phyloP scores from a whole-genome alignment of 1,284 basidiomycete genomes.

The Pyrrhoderma noxium region DNA sequence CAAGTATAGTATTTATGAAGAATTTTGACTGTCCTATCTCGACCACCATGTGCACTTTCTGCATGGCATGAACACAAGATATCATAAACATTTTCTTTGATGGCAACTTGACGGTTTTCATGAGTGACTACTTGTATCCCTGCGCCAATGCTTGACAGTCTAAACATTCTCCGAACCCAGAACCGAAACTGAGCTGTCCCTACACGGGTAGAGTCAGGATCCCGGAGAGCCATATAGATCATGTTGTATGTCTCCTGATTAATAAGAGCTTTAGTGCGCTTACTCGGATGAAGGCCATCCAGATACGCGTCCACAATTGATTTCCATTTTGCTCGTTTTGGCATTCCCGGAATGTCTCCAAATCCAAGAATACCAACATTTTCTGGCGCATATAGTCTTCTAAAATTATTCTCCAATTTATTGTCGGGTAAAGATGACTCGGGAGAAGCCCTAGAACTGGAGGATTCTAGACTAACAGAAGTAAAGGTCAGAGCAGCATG shows the following conservation, averaged over 20 bases:
- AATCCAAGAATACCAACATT: too few relatives aligned
- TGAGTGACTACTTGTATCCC: constrained; percentile 44
- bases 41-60: constrained; percentile 59
- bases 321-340: constrained; percentile 49
- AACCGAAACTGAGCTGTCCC: constrained; percentile 65
- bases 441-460: too few relatives aligned
- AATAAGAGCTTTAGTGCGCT: constrained; percentile 64
- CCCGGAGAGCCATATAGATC: constrained; percentile 57
- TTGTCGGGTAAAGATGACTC: too few relatives aligned
- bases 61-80: constrained; percentile 66
- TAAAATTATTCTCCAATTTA: too few relatives aligned
- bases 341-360: constrained; percentile 34
- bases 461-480: too few relatives aligned
- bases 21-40: constrained; percentile 62
- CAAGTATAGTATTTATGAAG: constrained; percentile 65
- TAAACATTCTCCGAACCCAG: constrained; percentile 78
- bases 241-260: constrained; percentile 59
- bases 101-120: constrained; percentile 60
- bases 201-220: constrained; percentile 35
- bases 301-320: constrained; percentile 49
- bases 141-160: constrained; percentile 18
- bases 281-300: constrained; percentile 43
- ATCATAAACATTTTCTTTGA: constrained; percentile 70
- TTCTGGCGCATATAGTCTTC: too few relatives aligned
- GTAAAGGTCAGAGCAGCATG: too few relatives aligned